phyloP scores from a whole-genome alignment of 768 basidiomycete genomes.

The Serendipita indica region DNA sequence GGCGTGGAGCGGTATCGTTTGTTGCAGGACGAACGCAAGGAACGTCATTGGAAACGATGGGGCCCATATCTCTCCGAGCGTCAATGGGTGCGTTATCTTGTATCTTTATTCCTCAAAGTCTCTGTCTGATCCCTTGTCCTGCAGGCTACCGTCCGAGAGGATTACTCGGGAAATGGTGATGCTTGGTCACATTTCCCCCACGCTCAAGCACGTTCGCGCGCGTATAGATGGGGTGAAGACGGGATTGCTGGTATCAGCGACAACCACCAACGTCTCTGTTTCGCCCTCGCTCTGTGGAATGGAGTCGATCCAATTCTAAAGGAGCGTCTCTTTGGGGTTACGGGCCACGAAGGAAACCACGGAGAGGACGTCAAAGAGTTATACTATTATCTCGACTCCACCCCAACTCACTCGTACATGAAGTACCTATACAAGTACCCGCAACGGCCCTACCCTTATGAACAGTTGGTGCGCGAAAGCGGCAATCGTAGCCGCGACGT shows the following conservation, averaged over 20 bases:
- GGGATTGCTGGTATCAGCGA: constrained; percentile 95
- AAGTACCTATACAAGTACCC: constrained; percentile 99
- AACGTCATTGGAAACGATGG: constrained; percentile 96
- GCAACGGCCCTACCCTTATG: constrained; percentile 83
- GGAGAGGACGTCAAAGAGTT: constrained; percentile 99
- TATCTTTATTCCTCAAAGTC: constrained; percentile 15
- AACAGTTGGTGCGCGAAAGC: constrained; percentile 80
- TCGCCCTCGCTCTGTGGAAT: constrained; percentile 89
- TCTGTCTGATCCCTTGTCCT: constrained; percentile 10
- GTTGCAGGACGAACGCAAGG: constrained; percentile 62
- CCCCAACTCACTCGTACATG: constrained; percentile 99
- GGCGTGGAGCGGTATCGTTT: constrained; percentile 75
- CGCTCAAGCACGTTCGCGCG: constrained; percentile 80
- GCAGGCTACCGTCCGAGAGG: constrained; percentile 94
- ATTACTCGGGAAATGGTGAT: constrained; percentile 92
- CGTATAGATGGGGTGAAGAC: constrained; percentile 98
- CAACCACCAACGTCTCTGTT: constrained; percentile 88
- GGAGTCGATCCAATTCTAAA: constrained; percentile 88
- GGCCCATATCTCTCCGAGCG: constrained; percentile 94
- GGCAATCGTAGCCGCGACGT: constrained; percentile 70
- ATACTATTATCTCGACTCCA: constrained; percentile 97
- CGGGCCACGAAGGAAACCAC: constrained; percentile 95
- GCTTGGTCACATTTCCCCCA: constrained; percentile 95
- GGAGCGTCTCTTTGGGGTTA: constrained; percentile 91
- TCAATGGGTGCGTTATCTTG: constrained; percentile 65